These are phyloP conservation scores for Kwoniella bestiolae DNA, from an alignment of 768 basidiomycete species.

Conservation along the genomic window DNA sequence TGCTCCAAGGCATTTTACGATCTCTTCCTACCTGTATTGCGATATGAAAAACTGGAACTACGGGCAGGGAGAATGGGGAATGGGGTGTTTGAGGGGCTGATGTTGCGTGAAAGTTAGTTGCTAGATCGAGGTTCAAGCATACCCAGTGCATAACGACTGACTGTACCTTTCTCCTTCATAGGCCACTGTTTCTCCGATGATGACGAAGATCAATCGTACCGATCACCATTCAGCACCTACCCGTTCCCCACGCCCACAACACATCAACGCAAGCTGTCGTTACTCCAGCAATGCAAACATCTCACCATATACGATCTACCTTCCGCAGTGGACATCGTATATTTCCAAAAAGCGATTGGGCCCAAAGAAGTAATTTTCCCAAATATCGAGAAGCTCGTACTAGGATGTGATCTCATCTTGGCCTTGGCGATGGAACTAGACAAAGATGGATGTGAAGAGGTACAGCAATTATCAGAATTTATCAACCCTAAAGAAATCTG, in stretches of 20 bases:
- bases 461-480: neutral
- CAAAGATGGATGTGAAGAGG: neutral
- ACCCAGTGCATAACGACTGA: neutral
- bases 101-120: neutral
- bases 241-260: constrained; percentile 5
- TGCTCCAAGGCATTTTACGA: constrained; percentile 1
- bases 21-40: constrained; percentile 2
- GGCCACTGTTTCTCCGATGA: too few relatives aligned
- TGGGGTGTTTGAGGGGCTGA: constrained; percentile 7
- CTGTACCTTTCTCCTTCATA: neutral
- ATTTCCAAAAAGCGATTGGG: neutral
- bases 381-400: neutral
- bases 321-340: neutral
- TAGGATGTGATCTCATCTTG: neutral
- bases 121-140: neutral
- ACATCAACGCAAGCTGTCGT: neutral
- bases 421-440: neutral
- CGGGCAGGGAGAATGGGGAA: neutral
- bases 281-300: constrained; percentile 1
- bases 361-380: neutral
- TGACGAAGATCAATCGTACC: neutral
- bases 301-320: constrained; percentile 7
- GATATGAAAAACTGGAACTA: neutral
- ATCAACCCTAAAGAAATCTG: neutral
- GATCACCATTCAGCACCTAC: neutral